Percentiles rank a stretch among this genome's conserved stretches.
Evolutionary conservation across 768 basidiomycete species (phyloP).

Genomic region (Cyclocybe cylindracea): DNA sequence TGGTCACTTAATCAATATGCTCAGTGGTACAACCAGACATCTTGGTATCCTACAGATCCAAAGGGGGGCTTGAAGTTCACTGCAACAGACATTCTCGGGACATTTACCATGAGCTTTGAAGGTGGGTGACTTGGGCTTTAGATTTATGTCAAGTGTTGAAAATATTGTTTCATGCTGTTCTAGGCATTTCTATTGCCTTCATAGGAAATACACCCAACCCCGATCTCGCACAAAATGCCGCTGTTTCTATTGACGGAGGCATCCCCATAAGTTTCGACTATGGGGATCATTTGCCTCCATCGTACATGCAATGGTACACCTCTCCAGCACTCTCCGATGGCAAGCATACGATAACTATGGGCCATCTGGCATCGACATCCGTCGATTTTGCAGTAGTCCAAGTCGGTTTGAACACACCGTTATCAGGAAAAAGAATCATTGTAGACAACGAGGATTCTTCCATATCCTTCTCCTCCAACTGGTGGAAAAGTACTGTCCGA

Average conservation of each 20-base stretch:
- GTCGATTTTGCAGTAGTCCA: conserved; percentile 21
- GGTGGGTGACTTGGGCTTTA: background rate
- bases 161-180: background rate
- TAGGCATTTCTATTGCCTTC: conserved; percentile 12
- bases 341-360: conserved; percentile 18
- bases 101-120: conserved; percentile 8
- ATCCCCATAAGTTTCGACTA: conserved; percentile 10
- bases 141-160: background rate
- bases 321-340: conserved; percentile 19
- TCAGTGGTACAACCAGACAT: conserved; percentile 9
- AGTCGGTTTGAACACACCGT: conserved; percentile 19
- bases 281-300: conserved; percentile 11
- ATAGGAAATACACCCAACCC: conserved; percentile 9
- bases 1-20: conserved; percentile 1
- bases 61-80: background rate
- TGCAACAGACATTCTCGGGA: background rate
- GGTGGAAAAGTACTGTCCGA: conserved; percentile 11
- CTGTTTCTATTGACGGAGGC: conserved; percentile 21
- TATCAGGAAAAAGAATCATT: conserved; percentile 17
- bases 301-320: conserved; percentile 24
- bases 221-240: conserved; percentile 9
- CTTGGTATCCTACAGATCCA: background rate
- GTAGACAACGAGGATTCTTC: conserved; percentile 22
- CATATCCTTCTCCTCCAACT: conserved; percentile 18
- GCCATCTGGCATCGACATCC: conserved; percentile 18